These are phyloP conservation scores for Pythium scleroteichum DNA, from an alignment of 352 stramenopile species.

Conservation along the genomic window DNA sequence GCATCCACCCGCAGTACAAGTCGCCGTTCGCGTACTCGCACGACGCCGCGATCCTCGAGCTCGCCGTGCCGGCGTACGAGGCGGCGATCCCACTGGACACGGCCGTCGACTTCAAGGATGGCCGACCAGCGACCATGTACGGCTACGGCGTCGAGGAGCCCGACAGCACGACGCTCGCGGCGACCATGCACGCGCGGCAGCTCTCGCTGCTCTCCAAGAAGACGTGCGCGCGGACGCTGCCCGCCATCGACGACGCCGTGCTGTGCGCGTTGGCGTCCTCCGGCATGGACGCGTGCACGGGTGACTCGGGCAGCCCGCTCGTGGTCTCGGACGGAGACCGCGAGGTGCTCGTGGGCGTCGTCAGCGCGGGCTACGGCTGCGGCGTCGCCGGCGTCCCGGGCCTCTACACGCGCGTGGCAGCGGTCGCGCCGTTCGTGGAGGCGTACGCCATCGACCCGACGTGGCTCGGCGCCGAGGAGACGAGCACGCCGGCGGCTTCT, in stretches of 20 bases:
- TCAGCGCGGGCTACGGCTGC: conserved; percentile 42
- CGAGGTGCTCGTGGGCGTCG: conserved; percentile 34
- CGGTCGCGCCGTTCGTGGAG: conserved; percentile 31
- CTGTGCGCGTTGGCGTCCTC: conserved; percentile 32
- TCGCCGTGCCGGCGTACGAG: conserved; percentile 31
- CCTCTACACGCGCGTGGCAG: conserved; percentile 39
- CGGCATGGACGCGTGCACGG: conserved; percentile 34
- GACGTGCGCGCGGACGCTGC: conserved; percentile 20
- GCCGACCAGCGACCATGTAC: conserved; percentile 31
- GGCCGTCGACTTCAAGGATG: conserved; percentile 24
- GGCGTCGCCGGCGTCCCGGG: conserved; percentile 34
- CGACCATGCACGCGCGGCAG: conserved; percentile 27
- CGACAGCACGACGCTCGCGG: conserved; percentile 17
- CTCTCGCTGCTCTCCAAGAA: conserved; percentile 29
- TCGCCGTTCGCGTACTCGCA: conserved; percentile 28
- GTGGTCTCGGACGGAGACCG: conserved; percentile 19
- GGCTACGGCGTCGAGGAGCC: conserved; percentile 29
- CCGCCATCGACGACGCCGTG: conserved; percentile 32
- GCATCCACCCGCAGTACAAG: conserved; percentile 33
- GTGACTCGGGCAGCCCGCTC: conserved; percentile 41
- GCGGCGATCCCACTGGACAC: conserved; percentile 26
- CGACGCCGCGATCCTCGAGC: conserved; percentile 37
- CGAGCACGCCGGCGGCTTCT: not conserved
- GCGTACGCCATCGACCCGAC: conserved; percentile 19
- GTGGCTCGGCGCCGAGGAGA: conserved; percentile 10